Percentiles rank a stretch among this genome's conserved stretches.
phyloP scores from a whole-genome alignment of 768 basidiomycete species.

The Neoboletus subvelutipes region DNA sequence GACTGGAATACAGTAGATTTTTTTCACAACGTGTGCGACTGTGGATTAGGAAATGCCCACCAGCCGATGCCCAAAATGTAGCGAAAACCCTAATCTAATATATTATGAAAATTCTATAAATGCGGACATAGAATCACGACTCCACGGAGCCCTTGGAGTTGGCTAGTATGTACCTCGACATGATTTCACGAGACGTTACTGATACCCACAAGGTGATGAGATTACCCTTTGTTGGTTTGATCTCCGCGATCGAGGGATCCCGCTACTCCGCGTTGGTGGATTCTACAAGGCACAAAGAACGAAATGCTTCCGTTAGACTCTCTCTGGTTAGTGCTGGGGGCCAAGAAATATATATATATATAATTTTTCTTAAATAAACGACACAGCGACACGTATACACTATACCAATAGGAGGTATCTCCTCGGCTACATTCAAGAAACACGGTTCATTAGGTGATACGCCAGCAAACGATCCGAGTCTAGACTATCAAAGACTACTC shows the following conservation, averaged over 20 bases:
- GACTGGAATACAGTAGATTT: neutral
- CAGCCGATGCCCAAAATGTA: neutral
- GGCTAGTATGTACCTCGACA: neutral
- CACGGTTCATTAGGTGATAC: slow-evolving; percentile 24
- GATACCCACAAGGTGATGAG: slow-evolving; percentile 8
- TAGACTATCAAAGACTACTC: slow-evolving; percentile 6
- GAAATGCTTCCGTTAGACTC: slow-evolving; percentile 32
- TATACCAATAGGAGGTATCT: slow-evolving; percentile 16
- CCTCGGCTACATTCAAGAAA: slow-evolving; percentile 33
- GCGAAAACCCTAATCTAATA: neutral
- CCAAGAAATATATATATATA: slow-evolving; percentile 10
- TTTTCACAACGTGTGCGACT: neutral
- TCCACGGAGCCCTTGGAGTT: slow-evolving; percentile 32
- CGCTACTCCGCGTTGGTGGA: slow-evolving; percentile 7
- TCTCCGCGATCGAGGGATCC: slow-evolving; percentile 29
- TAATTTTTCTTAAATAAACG: slow-evolving; percentile 5
- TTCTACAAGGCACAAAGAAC: slow-evolving; percentile 14
- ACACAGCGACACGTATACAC: slow-evolving; percentile 15
- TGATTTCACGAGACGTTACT: slow-evolving; percentile 3
- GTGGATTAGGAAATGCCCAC: neutral
- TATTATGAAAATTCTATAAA: neutral
- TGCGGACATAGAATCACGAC: neutral
- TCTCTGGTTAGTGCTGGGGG: slow-evolving; percentile 3
- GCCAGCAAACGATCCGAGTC: slow-evolving; percentile 10
- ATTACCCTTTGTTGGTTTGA: slow-evolving; percentile 20